These are phyloP conservation scores for Leccinum truebloodii DNA, from an alignment of 768 basidiomycete genomes.

Conservation along the genomic window DNA sequence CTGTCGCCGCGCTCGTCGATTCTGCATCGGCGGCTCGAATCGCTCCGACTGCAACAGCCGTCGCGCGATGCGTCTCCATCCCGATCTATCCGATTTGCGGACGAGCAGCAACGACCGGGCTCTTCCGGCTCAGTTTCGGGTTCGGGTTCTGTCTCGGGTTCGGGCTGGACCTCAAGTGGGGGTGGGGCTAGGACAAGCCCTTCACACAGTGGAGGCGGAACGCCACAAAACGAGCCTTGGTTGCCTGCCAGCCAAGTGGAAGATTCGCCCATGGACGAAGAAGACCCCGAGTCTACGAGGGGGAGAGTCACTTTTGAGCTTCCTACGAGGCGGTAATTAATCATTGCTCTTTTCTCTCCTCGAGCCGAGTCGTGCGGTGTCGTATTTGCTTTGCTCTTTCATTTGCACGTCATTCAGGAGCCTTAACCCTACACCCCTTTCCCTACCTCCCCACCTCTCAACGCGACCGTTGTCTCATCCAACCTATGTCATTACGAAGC, in stretches of 20 bases:
- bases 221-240: slow-evolving; percentile 23
- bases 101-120: slow-evolving; percentile 31
- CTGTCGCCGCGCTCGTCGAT: slow-evolving; percentile 24
- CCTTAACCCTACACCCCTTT: neutral
- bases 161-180: neutral
- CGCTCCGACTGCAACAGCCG: slow-evolving; percentile 20
- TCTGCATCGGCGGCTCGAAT: slow-evolving; percentile 34
- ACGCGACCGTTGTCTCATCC: neutral
- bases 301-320: slow-evolving; percentile 25
- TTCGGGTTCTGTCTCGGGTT: neutral
- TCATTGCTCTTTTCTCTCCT: neutral
- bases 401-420: neutral
- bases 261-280: slow-evolving; percentile 11
- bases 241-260: slow-evolving; percentile 7
- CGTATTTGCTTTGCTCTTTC: neutral
- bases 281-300: slow-evolving; percentile 18
- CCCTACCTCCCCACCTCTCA: neutral
- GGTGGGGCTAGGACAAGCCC: slow-evolving; percentile 11
- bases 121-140: neutral
- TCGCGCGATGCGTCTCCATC: slow-evolving; percentile 45
- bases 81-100: slow-evolving; percentile 51
- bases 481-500: neutral
- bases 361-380: neutral
- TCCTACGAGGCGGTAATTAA: slow-evolving; percentile 10
- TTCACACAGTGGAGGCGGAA: slow-evolving; percentile 15